Conservation (phyloP, 2,329 filamentous ascomycete genomes). For the Fusarium piperis region DNA sequence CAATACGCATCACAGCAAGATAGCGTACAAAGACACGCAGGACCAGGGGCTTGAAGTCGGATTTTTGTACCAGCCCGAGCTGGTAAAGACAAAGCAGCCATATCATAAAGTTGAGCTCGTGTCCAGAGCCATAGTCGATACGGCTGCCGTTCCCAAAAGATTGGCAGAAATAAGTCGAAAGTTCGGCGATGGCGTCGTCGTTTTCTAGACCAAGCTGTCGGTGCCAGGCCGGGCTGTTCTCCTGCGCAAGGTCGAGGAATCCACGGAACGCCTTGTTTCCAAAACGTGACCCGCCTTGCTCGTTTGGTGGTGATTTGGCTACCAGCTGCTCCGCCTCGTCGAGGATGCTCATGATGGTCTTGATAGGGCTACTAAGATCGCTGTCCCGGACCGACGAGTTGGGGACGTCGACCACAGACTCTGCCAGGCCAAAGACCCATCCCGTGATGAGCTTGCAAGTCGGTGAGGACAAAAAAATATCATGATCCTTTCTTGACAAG, state of each 20-base stretch:
- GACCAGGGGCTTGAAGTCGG: conserved; percentile 78
- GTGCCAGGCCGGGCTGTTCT: conserved; percentile 71
- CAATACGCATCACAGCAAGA: conserved; percentile 82
- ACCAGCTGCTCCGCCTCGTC: conserved; percentile 75
- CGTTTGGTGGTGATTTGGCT: conserved; percentile 77
- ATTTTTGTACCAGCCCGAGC: conserved; percentile 68
- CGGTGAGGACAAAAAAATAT: conserved; percentile 80
- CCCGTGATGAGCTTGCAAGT: conserved; percentile 80
- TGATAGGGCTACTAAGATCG: conserved; percentile 69
- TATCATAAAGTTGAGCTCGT: conserved; percentile 96
- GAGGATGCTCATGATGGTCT: conserved; percentile 74
- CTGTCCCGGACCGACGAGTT: conserved; percentile 68
- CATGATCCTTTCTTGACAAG: conserved; percentile 81
- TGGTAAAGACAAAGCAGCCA: conserved; percentile 96
- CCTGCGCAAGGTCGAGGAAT: conserved; percentile 77
- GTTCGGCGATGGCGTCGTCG: conserved; percentile 70
- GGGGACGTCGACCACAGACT: conserved; percentile 77
- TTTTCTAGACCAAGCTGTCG: conserved; percentile 63
- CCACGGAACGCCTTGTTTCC: conserved; percentile 91
- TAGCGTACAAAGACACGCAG: conserved; percentile 85
- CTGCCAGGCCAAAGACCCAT: conserved; percentile 88
- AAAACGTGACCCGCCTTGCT: conserved; percentile 89
- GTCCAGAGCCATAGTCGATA: conserved; percentile 96
- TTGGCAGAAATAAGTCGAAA: conserved; percentile 81
- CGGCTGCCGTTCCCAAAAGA: conserved; percentile 86